These are phyloP conservation scores for Sporothrix humicola DNA, from an alignment of 2,329 filamentous ascomycete species.

Conservation along the genomic window DNA sequence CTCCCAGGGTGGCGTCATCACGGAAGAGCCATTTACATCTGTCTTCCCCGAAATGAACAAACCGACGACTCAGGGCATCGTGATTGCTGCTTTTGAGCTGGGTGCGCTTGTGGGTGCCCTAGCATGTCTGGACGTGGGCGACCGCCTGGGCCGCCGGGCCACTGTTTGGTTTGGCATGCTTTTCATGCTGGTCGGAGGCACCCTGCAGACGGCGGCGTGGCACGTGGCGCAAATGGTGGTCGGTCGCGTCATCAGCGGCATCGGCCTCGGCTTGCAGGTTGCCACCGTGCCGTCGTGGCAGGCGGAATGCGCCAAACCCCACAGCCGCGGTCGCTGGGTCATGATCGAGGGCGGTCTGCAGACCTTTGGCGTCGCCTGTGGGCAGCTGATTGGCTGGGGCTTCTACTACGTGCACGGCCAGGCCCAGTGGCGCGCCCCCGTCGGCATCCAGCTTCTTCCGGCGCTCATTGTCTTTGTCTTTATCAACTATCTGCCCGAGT, in stretches of 20 bases:
- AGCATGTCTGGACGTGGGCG: too few species aligned
- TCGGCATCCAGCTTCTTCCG: slow-evolving; percentile 65
- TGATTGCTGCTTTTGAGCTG: too few species aligned
- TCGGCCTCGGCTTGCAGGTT: slow-evolving; percentile 51
- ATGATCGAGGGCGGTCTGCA: slow-evolving; percentile 66
- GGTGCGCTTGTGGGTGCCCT: too few species aligned
- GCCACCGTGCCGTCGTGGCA: slow-evolving; percentile 64
- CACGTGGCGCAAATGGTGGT: too few species aligned
- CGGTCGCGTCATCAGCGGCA: slow-evolving; percentile 15
- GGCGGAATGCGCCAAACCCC: slow-evolving; percentile 61
- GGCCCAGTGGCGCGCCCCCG: slow-evolving; percentile 65
- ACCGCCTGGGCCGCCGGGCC: too few species aligned
- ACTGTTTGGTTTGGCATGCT: too few species aligned
- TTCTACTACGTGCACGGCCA: slow-evolving; percentile 57
- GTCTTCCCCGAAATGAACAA: too few species aligned
- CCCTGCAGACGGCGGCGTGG: too few species aligned
- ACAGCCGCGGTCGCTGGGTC: slow-evolving; percentile 64
- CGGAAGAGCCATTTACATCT: too few species aligned
- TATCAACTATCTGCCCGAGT: slow-evolving; percentile 55
- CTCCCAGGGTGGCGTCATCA: too few species aligned
- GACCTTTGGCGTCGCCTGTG: slow-evolving; percentile 61
- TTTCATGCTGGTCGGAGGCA: too few species aligned
- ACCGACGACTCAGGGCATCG: too few species aligned
- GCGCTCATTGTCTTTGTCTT: background rate
- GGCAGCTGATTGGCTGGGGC: slow-evolving; percentile 66